Evolutionary conservation across 2,329 filamentous ascomycete species (phyloP), one percentile per base, ranked within the genome.

Genomic region (Colletotrichum noveboracense): DNA sequence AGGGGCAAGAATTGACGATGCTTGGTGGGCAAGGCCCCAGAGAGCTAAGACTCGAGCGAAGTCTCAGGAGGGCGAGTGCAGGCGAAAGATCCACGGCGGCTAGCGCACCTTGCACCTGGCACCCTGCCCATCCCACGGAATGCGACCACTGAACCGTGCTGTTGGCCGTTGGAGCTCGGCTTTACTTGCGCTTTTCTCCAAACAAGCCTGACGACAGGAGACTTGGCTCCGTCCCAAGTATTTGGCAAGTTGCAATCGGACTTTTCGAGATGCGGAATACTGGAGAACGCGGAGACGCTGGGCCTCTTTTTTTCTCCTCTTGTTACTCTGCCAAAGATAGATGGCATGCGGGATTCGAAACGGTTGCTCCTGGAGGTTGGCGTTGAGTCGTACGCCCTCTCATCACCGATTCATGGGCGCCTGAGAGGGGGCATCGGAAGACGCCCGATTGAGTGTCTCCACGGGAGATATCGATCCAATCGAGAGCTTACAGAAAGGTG

Each of bases 61-160:
- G 69, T 71, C 69, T 71, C 69, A 71, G 69, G 69, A 65, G 60
- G 48, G 58, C 69, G 69, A 66, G 24, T 26, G 28, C 48, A 66
- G 62, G 62, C 34, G 36, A 68, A 30, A 30, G 36, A 48, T 52
- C 56, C 36, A 43, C 60, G 66, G 26, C 58, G 71, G 56, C 66
- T 60, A 70, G 60, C 48, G 58, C 70, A 62, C 60, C 71, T 62
- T 43, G 66, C 43, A 24, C 43, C 43, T 21, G n/a, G n/a, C n/a
- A 52, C 43, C 43, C 16, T 52, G 43, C 43, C 43, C 4, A 7
- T 26, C 55, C 28, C 24, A 55, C 65, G 66, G 65, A 60, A 32
- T 36, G 65, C 65, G 55, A 73, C 70, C 43, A 52, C n/a, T 52
- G 43, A 52, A 52, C 43, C 43, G 43, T 52, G 43, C 43, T 52